Evolutionary conservation across 768 basidiomycete species (phyloP).

Genomic region (Rubroboletus pulcherrimus): DNA sequence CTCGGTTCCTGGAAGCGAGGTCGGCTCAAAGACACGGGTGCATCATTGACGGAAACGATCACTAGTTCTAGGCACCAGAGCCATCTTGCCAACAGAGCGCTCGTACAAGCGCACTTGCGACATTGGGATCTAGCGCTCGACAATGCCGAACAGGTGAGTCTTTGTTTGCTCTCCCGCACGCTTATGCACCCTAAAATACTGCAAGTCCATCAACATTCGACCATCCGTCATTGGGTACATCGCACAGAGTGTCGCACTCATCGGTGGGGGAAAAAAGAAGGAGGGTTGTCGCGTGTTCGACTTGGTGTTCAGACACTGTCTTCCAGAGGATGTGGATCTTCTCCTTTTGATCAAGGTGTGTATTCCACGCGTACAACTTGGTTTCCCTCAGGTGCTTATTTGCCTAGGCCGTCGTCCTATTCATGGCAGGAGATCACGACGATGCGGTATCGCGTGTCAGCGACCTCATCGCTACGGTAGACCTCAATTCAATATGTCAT

Average conservation of each 20-base stretch:
- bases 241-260: constrained; percentile 4
- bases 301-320: not conserved
- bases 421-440: not conserved
- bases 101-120: too few relatives aligned
- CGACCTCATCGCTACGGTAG: not conserved
- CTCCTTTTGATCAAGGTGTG: constrained; percentile 7
- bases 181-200: not conserved
- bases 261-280: not conserved
- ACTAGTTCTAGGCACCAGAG: too few relatives aligned
- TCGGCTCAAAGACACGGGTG: not conserved
- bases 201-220: constrained; percentile 2
- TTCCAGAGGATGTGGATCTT: not conserved
- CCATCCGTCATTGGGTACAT: constrained; percentile 5
- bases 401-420: not conserved
- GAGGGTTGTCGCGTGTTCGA: constrained; percentile 2
- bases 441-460: too few relatives aligned
- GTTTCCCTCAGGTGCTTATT: not conserved
- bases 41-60: not conserved
- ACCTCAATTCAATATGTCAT: not conserved
- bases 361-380: not conserved
- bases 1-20: not conserved
- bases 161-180: not conserved
- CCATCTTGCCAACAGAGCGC: too few relatives aligned
- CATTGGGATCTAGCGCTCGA: not conserved
- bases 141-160: constrained; percentile 1